Percentiles rank a stretch among this genome's conserved stretches.
phyloP scores from a whole-genome alignment of 2,329 filamentous ascomycete species.

The Fusarium algeriense region DNA sequence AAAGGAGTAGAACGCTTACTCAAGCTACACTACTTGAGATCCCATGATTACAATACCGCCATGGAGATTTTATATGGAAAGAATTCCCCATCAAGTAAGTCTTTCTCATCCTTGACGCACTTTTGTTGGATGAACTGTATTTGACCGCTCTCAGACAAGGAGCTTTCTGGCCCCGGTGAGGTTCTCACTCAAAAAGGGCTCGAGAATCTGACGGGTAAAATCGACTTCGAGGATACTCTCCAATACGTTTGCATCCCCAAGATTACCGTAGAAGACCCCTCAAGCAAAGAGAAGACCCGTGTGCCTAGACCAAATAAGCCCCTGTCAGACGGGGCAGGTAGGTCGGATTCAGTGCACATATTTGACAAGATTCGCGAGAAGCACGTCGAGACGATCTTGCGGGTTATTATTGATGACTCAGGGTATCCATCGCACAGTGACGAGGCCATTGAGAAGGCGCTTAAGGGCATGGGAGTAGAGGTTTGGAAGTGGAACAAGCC shows the following conservation, averaged over 20 bases:
- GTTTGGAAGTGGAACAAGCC: constrained; percentile 24
- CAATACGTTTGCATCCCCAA: constrained; percentile 16
- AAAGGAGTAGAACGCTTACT: constrained; percentile 7
- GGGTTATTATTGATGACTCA: constrained; percentile 8
- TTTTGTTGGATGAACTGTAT: no score
- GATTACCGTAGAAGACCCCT: neutral
- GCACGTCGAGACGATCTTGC: neutral
- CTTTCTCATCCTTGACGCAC: no score
- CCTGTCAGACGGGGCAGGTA: neutral
- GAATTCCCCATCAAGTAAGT: constrained; percentile 2
- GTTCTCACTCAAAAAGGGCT: neutral
- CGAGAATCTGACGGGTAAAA: constrained; percentile 1
- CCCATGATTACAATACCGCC: neutral
- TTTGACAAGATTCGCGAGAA: constrained; percentile 4
- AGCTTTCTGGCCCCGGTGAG: neutral
- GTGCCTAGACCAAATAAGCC: neutral
- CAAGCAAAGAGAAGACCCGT: no score
- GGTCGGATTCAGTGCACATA: neutral
- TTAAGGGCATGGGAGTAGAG: neutral
- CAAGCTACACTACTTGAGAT: constrained; percentile 20
- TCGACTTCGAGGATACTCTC: constrained; percentile 9
- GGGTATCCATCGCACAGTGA: constrained; percentile 6
- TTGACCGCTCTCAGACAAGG: constrained; percentile 1
- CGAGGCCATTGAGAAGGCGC: constrained; percentile 16
- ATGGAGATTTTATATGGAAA: constrained; percentile 19